Percentiles rank a stretch among this genome's conserved stretches.
These are phyloP conservation scores for Madurella fahalii DNA, from an alignment of 2,329 filamentous ascomycete species.

Conservation along the genomic window DNA sequence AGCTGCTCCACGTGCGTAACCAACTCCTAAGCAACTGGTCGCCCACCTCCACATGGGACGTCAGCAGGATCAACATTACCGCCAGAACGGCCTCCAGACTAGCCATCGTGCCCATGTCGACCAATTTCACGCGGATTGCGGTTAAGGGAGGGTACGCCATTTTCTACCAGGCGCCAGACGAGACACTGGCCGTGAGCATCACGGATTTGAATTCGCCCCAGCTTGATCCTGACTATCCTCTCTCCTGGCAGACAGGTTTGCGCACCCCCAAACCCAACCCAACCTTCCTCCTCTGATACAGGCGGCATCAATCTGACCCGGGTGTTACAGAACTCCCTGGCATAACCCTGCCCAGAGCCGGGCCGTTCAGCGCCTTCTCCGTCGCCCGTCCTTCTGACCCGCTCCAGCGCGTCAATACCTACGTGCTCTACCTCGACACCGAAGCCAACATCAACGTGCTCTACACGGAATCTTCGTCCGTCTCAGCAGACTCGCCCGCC, in stretches of 20 bases:
- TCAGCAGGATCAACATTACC: constrained; percentile 2
- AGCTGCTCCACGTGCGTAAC: constrained; percentile 17
- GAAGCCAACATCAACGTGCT: constrained; percentile 14
- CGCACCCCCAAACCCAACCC: too few species aligned
- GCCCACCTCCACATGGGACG: background rate
- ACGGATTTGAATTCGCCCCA: constrained; percentile 2
- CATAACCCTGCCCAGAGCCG: constrained; percentile 4
- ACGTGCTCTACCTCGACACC: constrained; percentile 15
- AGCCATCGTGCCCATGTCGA: constrained; percentile 16
- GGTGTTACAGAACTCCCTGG: background rate
- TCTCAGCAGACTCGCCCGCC: background rate
- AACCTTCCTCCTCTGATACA: too few species aligned
- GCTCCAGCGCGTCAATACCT: constrained; percentile 14
- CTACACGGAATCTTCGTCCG: constrained; percentile 3
- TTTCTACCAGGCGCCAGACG: constrained; percentile 13
- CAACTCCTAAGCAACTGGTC: background rate
- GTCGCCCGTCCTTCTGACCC: constrained; percentile 8
- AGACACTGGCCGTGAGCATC: constrained; percentile 1
- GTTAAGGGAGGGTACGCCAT: constrained; percentile 18
- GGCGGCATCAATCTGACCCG: too few species aligned
- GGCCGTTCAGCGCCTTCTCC: constrained; percentile 17
- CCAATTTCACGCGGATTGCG: constrained; percentile 10
- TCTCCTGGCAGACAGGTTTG: constrained; percentile 10
- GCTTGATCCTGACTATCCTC: background rate
- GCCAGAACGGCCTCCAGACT: background rate